Evolutionary conservation across 176 grass and related monocot genomes (phyloP), one percentile per base, ranked within the genome.

Genomic region (Paspalum vaginatum): DNA sequence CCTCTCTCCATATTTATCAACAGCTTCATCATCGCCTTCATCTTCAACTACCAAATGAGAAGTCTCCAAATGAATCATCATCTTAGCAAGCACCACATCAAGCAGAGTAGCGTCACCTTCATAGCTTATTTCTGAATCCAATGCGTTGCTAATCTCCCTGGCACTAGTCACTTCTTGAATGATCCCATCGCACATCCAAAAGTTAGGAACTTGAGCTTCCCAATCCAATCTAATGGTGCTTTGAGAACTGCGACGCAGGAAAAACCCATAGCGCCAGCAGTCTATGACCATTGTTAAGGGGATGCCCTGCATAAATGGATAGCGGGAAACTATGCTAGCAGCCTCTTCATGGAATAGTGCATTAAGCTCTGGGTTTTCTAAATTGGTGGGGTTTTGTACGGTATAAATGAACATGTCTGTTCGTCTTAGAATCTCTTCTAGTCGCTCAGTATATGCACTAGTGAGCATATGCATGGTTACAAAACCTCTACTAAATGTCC

Each of bases 161-260:
- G 21, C 2, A 18, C 0, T 24, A 3, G 16, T 39, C 13, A 8
- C 39, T 59, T 26, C 42, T 43, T 43, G 18, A 15, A 68, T 45
- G 51, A 68, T 55, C 4, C 21, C 78, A 57, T 80, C 78, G 10
- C 78, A 69, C 17, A 80, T 14, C 63, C 64, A 80, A 9, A 13
- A 54, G 39, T 26, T 46, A 3, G 78, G 25, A 44, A 21, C 64
- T 44, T 67, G 78, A 25, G 50, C 14, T 12, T 2, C n/a, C 78
- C 64, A 56, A 2, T 1, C 73, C 11, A 11, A 43, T 17, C 9
- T 3, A 22, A 14, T 50, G 58, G 7, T 4, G 1, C 9, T 50
- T 6, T 51, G 16, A 50, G 27, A 64, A 78, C 9, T 14, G 6
- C 11, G 25, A n/a, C 64, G 2, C 17, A 78, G 0, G 4, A 57